Conservation (phyloP, 106 monocot genomes). For the Platanthera guangdongensis region DNA sequence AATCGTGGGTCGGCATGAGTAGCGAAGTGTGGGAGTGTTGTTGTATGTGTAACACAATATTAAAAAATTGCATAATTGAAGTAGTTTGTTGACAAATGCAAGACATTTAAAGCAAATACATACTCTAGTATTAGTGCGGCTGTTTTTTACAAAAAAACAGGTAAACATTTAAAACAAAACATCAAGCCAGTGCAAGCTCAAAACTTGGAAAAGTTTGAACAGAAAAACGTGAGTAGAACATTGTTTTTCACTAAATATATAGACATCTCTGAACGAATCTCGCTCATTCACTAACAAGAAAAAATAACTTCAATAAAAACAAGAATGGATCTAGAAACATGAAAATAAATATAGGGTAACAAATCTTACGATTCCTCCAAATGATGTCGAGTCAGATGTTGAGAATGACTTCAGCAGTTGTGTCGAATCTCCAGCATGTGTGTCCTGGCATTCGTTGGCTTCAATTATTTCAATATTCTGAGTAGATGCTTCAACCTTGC, state of each 20-base stretch:
- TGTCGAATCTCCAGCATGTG: neutral
- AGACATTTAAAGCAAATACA: neutral
- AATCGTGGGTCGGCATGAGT: too few relatives aligned
- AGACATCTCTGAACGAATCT: neutral
- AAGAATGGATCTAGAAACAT: neutral
- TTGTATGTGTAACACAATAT: neutral
- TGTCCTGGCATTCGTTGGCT: slow-evolving; percentile 9
- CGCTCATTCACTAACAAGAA: neutral
- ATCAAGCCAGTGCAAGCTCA: neutral
- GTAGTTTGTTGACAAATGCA: neutral
- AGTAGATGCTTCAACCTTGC: slow-evolving; percentile 6
- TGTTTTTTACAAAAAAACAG: neutral
- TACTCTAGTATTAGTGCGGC: neutral
- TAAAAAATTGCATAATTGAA: neutral
- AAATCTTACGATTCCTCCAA: slow-evolving; percentile 4
- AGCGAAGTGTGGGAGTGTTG: too few relatives aligned
- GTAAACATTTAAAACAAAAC: neutral
- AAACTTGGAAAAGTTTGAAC: neutral
- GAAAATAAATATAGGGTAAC: neutral
- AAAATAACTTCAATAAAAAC: neutral
- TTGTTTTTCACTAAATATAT: neutral
- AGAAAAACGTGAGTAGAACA: neutral
- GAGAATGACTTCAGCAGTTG: slow-evolving; percentile 1
- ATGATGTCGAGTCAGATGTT: neutral
- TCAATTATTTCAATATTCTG: slow-evolving; percentile 7